Evolutionary conservation across 1,284 basidiomycete genomes (phyloP).

Genomic region (Thecaphora thlaspeos): DNA sequence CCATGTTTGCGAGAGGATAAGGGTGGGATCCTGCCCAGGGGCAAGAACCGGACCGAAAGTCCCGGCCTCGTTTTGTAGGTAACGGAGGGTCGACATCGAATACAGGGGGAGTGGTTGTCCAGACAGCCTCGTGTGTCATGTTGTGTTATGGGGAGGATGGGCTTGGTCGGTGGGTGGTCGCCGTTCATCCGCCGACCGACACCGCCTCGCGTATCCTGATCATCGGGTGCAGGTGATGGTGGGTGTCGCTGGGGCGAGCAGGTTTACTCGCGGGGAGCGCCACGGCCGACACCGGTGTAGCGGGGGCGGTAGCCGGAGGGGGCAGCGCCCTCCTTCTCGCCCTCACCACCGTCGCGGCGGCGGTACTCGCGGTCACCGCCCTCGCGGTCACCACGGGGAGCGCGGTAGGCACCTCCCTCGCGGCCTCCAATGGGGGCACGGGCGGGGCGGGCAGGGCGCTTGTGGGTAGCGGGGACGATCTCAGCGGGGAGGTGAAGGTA

Average conservation of each 20-base stretch:
- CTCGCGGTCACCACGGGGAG: slow-evolving; percentile 52
- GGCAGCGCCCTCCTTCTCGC: slow-evolving; percentile 56
- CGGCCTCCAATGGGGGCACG: slow-evolving; percentile 50
- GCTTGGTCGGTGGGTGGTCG: too few species aligned
- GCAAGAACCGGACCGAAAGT: too few species aligned
- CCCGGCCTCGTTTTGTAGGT: too few species aligned
- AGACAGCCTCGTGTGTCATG: too few species aligned
- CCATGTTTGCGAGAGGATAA: too few species aligned
- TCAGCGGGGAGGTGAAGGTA: slow-evolving; percentile 57
- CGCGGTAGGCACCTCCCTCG: slow-evolving; percentile 48
- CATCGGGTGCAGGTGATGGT: too few species aligned
- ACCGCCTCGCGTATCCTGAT: too few species aligned
- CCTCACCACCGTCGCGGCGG: slow-evolving; percentile 41
- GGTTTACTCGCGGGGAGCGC: slow-evolving; percentile 51
- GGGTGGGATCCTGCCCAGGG: too few species aligned
- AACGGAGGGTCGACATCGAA: too few species aligned
- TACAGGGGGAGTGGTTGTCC: too few species aligned
- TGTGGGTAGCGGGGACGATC: slow-evolving; percentile 58
- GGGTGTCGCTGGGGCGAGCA: not conserved
- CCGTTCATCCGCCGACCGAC: too few species aligned
- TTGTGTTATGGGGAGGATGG: too few species aligned
- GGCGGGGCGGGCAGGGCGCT: slow-evolving; percentile 54
- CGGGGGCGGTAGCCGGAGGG: slow-evolving; percentile 57
- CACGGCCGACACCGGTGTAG: slow-evolving; percentile 54
- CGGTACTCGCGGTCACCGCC: slow-evolving; percentile 57